A percentile compares a stretch with the other conserved stretches of the same genome.
Conservation (phyloP, 768 basidiomycete species). For the Hemileccinum impolitum region DNA sequence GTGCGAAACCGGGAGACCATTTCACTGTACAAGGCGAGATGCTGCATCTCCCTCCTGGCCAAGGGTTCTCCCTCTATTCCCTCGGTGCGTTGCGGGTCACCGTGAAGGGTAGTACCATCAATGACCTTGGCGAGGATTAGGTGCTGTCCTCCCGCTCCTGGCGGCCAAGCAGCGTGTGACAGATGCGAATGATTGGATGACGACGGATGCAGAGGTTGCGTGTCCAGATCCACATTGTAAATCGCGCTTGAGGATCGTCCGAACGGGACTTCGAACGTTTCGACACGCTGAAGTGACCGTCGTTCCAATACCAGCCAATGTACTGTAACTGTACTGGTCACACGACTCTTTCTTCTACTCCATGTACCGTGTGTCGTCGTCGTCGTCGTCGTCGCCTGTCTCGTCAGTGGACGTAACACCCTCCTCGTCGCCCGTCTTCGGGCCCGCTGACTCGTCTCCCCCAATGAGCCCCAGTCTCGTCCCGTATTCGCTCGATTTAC, state of each 20-base stretch:
- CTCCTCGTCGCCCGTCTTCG: slow-evolving; percentile 45
- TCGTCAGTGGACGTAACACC: slow-evolving; percentile 40
- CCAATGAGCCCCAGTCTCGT: slow-evolving; percentile 31
- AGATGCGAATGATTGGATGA: slow-evolving; percentile 62
- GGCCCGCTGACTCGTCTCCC: slow-evolving; percentile 37
- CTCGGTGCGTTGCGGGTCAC: slow-evolving; percentile 37
- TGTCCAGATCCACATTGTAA: slow-evolving; percentile 68
- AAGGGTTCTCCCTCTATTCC: slow-evolving; percentile 70
- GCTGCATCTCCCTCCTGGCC: slow-evolving; percentile 55
- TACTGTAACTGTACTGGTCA: neutral
- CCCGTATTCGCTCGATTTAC: slow-evolving; percentile 31
- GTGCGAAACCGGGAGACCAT: slow-evolving; percentile 60
- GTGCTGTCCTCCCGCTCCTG: slow-evolving; percentile 59
- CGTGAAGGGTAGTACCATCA: neutral
- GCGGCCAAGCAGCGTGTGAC: slow-evolving; percentile 63
- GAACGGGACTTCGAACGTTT: slow-evolving; percentile 51
- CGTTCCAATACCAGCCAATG: slow-evolving; percentile 30
- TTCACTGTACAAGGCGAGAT: slow-evolving; percentile 65
- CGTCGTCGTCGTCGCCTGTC: slow-evolving; percentile 4
- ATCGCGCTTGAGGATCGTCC: slow-evolving; percentile 49
- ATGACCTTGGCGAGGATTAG: slow-evolving; percentile 28
- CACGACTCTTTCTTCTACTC: neutral
- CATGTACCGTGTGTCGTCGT: slow-evolving; percentile 13
- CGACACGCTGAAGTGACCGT: slow-evolving; percentile 53
- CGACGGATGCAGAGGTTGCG: slow-evolving; percentile 59